Evolutionary conservation across 495 filamentous ascomycete genomes (phyloP).

Genomic region (Xylaria grammica): DNA sequence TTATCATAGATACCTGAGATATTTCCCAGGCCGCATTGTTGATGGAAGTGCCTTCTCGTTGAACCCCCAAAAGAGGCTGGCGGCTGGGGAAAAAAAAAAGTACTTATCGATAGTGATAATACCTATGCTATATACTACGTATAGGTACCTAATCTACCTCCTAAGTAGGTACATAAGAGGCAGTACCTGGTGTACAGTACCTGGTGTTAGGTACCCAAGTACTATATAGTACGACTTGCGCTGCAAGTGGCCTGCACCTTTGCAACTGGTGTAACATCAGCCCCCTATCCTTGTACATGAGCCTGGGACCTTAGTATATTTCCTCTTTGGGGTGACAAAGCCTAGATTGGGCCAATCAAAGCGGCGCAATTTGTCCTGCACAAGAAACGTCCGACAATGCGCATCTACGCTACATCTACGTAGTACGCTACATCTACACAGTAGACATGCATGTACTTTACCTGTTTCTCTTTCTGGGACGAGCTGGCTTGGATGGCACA

Average conservation of each 20-base stretch:
- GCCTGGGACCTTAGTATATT: conserved; percentile 11
- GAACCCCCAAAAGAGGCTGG: too few relatives aligned
- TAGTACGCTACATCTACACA: too few relatives aligned
- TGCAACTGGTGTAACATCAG: conserved; percentile 13
- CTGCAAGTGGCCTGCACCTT: conserved; percentile 17
- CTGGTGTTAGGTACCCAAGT: conserved; percentile 1
- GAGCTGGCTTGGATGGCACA: conserved; percentile 9
- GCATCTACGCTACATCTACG: too few relatives aligned
- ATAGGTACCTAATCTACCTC: too few relatives aligned
- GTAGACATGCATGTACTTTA: conserved; percentile 24
- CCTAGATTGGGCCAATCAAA: conserved; percentile 17
- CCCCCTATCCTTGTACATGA: conserved; percentile 22
- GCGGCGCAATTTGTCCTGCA: background rate
- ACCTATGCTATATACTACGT: too few relatives aligned
- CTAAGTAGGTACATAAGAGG: too few relatives aligned
- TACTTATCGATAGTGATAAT: conserved; percentile 17
- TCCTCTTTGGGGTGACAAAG: conserved; percentile 22
- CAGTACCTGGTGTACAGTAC: too few relatives aligned
- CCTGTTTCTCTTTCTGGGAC: conserved; percentile 25
- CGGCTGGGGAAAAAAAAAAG: background rate
- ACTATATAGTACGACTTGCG: background rate
- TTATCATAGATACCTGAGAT: background rate
- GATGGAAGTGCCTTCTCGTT: background rate
- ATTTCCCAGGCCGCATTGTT: background rate
- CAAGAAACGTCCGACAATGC: conserved; percentile 17